phyloP scores from a whole-genome alignment of 139 green algal genomes.

The Dunaliella sp. region DNA sequence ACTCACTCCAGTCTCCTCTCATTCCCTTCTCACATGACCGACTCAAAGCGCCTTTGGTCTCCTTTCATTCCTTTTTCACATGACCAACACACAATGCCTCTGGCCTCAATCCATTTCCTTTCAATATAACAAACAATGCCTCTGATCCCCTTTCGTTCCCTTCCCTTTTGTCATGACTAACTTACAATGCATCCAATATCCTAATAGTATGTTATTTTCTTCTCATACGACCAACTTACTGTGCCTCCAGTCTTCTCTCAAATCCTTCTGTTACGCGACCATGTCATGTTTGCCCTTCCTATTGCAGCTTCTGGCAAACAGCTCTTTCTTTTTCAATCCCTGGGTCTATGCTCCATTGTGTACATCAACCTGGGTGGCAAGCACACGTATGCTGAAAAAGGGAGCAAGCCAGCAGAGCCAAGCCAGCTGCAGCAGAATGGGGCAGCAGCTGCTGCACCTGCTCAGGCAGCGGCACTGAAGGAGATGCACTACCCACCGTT shows the following conservation, averaged over 20 bases:
- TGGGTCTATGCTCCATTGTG: conserved; percentile 53
- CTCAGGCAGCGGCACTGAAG: neutral
- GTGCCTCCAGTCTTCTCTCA: too few species aligned
- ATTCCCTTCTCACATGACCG: too few species aligned
- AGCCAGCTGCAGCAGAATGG: neutral
- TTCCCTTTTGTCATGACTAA: neutral
- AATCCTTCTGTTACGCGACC: too few species aligned
- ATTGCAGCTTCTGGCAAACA: conserved; percentile 31
- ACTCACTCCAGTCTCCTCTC: too few species aligned
- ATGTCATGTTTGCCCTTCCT: too few species aligned
- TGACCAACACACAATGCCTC: too few species aligned
- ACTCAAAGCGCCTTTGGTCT: too few species aligned
- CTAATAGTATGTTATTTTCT: too few species aligned
- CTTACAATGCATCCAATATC: neutral
- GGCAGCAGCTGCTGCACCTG: neutral
- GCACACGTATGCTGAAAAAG: conserved; percentile 60
- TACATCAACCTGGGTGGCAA: conserved; percentile 69
- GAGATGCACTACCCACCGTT: neutral
- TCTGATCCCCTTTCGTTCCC: neutral
- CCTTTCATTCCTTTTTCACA: too few species aligned
- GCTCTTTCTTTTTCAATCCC: conserved; percentile 57
- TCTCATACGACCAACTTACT: too few species aligned
- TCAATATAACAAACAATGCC: too few species aligned
- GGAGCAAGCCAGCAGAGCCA: neutral
- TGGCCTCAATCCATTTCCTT: too few species aligned